Base-by-base conservation (phyloP, 2,329 filamentous ascomycete genomes). In the Orbilia blumenaviensis region DNA sequence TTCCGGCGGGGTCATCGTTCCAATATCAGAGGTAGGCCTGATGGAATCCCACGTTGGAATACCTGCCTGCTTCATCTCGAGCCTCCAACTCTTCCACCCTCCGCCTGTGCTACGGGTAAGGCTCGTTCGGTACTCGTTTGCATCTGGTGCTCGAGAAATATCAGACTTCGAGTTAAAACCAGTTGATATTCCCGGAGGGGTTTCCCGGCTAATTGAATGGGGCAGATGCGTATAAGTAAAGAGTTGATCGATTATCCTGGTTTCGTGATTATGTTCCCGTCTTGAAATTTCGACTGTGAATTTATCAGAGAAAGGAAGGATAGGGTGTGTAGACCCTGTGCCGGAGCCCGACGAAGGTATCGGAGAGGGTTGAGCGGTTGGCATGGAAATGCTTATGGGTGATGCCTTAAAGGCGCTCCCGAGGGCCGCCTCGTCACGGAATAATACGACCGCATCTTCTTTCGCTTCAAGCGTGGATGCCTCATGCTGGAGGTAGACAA, bases 61-160 rank as follows among this genome's bases (percentile, higher is more conserved):
- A 27, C 66, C 60, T 5, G 71, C 72, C 38, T 66, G 54, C 29
- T 56, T 54, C 60, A 77, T 77, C 52, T 77, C 72, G 2, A 44
- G 25, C n/a, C 72, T 61, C 72, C 72, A 77, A 14, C 36, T 36
- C 32, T 64, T 69, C 72, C 72, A 77, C 18, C 58, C 66, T 3
- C 56, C 64, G 32, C 54, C 38, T 1, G 72, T 66, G 29, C 64
- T 32, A 10, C 72, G 54, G 27, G 32, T 29, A 1, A 74, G 16
- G 29, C 56, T 62, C 1, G 29, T 16, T 27, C 63, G 44, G 18
- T 66, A 46, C 6, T 60, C 66, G 16, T 52, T 77, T 12, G n/a
- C 12, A 36, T 64, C 63, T 1, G 46, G 21, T 8, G 12, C n/a
- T 36, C 60, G 34, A 10, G n/a, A 21, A 16, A 48, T n/a, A 10